Evolutionary conservation across 768 basidiomycete genomes (phyloP), one percentile per base, ranked within the genome.

Genomic region (Collybia nuda): DNA sequence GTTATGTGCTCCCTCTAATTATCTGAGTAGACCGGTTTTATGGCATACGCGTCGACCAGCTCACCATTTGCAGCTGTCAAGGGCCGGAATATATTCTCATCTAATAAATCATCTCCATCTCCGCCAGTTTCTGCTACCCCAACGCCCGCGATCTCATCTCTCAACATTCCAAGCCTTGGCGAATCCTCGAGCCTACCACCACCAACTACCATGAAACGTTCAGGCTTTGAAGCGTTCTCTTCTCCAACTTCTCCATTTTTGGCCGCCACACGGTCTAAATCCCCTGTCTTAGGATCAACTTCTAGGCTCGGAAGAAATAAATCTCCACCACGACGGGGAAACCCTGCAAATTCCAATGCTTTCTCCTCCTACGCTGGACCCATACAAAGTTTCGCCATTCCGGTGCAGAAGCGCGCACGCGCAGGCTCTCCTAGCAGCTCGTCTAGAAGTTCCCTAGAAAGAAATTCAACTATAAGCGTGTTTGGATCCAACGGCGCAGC

Each of bases 11-110:
- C 47, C 55, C 51, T 54, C 43, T 48, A 44, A 44, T 56, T 6
- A 24, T 52, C 50, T 46, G 53, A 26, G 44, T 40, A 87, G 86
- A 71, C 79, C 47, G 89, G 89, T 21, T 92, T 92, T 65, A 84
- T 85, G 79, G 85, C 88, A 2, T 92, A 90, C 58, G 88, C 89
- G 11, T 85, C 87, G 2, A 71, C 80, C 9, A 77, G 73, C 48
- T 90, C 89, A 2, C 88, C 89, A 4, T 91, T 91, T 59, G 82
- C 86, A 12, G 67, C 79, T 41, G 82, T 88, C 60, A 88, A 85
- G 57, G 89, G 87, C 41, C 79, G 84, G 52, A 87, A 79, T 60
- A 55, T 76, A 19, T 81, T 82, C 57, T 62, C 69, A 15, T 67
- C 75, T 9, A 62, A 63, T 45, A 74, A 73, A 58, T 59, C 77